Evolutionary conservation across 163 green algal species (phyloP).

Genomic region (Chlamydomonas reinhardtii): DNA sequence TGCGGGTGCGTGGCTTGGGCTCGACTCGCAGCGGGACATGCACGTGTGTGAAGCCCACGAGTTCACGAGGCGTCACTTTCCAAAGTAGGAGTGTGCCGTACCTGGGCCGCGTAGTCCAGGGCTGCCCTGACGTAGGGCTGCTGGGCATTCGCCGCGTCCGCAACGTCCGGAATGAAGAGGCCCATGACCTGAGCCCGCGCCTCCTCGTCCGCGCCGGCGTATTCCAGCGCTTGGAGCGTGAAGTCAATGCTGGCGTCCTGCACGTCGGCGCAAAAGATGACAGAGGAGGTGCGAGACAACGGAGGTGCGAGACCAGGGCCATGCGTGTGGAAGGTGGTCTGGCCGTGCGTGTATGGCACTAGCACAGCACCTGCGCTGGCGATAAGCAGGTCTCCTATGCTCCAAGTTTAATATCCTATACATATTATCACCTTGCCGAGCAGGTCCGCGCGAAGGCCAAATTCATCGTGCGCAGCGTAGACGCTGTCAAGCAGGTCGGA

Average conservation of each 20-base stretch:
- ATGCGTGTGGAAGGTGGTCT: no score
- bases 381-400: no score
- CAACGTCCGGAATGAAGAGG: constrained; percentile 5
- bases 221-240: constrained; percentile 21
- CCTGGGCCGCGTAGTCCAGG: constrained; percentile 11
- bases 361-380: no score
- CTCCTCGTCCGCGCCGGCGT: not conserved
- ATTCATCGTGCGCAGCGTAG: not conserved
- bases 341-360: no score
- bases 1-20: no score
- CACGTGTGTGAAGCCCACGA: no score
- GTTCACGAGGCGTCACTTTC: no score
- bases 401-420: no score
- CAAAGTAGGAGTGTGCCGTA: no score
- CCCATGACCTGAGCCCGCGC: not conserved
- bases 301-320: no score
- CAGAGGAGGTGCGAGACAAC: no score
- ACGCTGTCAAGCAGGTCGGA: not conserved
- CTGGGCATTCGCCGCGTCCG: not conserved
- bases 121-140: constrained; percentile 24
- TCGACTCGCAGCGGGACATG: no score
- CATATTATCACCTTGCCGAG: not conserved
- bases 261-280: not conserved
- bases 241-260: constrained; percentile 41
- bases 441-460: constrained; percentile 31